A percentile compares a stretch with the other conserved stretches of the same genome.
Conservation (phyloP, 1,284 basidiomycete genomes). For the Leccinum griseonigrum region DNA sequence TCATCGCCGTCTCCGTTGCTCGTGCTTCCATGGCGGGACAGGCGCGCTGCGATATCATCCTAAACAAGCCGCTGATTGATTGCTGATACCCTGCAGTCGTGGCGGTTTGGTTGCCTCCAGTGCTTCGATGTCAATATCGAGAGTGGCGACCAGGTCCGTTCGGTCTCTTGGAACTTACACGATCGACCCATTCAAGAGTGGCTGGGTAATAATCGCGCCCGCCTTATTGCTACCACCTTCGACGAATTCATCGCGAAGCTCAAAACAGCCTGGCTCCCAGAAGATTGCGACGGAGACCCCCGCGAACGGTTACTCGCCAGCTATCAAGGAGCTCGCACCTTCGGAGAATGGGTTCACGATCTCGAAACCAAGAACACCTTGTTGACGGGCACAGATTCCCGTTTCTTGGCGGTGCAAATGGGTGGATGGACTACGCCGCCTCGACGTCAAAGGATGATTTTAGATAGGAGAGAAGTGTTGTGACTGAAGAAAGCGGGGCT, state of each 20-base stretch:
- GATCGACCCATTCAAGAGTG: conserved; percentile 8
- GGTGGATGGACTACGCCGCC: too few species aligned
- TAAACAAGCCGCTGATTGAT: neutral
- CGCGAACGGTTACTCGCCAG: neutral
- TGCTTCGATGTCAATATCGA: neutral
- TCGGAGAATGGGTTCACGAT: neutral
- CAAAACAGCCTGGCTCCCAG: neutral
- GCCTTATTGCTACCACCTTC: neutral
- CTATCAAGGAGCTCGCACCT: neutral
- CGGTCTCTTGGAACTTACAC: neutral
- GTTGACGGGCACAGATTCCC: too few species aligned
- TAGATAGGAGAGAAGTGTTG: too few species aligned
- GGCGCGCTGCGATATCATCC: neutral
- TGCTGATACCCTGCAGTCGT: neutral
- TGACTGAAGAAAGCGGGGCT: too few species aligned
- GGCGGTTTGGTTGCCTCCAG: neutral
- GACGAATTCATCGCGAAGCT: conserved; percentile 1
- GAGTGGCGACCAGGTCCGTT: neutral
- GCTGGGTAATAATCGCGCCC: neutral
- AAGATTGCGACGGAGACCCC: neutral
- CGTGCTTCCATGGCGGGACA: neutral
- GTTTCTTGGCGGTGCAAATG: too few species aligned
- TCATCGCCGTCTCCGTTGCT: too few species aligned
- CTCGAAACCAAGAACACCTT: too few species aligned
- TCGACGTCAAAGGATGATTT: too few species aligned